phyloP scores from a whole-genome alignment of 2,329 filamentous ascomycete genomes.

The Xylariaceae sp. region DNA sequence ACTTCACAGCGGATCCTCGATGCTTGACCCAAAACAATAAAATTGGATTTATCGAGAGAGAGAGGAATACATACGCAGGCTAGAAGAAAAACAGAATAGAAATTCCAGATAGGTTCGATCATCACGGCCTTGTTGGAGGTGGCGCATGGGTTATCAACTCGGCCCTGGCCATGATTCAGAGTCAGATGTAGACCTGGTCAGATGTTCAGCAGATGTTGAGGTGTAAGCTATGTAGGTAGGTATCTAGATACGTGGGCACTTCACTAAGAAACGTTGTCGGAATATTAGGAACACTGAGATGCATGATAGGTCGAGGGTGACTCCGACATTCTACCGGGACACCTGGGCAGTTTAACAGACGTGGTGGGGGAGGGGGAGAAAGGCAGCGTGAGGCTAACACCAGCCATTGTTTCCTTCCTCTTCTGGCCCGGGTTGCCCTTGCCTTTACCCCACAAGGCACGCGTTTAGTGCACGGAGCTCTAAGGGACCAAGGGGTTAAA shows the following conservation, averaged over 20 bases:
- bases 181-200: background rate
- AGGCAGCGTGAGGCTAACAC: slow-evolving; percentile 8
- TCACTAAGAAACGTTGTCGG: slow-evolving; percentile 4
- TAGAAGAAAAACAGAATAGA: background rate
- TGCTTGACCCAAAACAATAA: background rate
- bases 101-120: background rate
- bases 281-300: slow-evolving; percentile 10
- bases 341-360: too few relatives aligned
- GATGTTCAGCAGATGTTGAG: too few relatives aligned
- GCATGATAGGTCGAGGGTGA: slow-evolving; percentile 25
- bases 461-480: background rate
- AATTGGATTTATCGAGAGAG: background rate
- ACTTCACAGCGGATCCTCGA: background rate
- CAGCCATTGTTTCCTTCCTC: background rate
- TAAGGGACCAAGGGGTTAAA: background rate
- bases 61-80: background rate
- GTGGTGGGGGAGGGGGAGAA: slow-evolving; percentile 17
- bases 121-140: background rate
- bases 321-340: slow-evolving; percentile 9
- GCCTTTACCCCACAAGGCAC: background rate
- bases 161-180: background rate
- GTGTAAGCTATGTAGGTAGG: slow-evolving; percentile 10
- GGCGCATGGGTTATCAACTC: background rate
- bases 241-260: slow-evolving; percentile 1
- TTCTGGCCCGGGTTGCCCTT: background rate